Percentiles rank a stretch among this genome's conserved stretches.
Conservation (phyloP, 208 protist genomes). For the Trypanosoma mega region DNA sequence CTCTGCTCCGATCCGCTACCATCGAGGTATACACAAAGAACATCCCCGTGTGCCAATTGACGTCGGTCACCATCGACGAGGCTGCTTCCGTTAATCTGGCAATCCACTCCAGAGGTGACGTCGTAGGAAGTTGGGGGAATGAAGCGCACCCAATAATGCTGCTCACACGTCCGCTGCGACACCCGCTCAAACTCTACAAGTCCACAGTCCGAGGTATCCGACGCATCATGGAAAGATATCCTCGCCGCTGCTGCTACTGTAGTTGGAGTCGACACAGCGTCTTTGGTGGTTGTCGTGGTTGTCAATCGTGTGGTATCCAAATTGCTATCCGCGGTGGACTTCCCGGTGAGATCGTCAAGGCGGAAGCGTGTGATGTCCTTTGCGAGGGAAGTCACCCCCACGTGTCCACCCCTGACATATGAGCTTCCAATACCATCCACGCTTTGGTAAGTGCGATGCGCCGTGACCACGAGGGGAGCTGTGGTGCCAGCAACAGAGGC, state of each 20-base stretch:
- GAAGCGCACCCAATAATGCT: slow-evolving; percentile 55
- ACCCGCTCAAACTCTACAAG: slow-evolving; percentile 56
- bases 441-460: slow-evolving; percentile 55
- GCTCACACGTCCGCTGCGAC: slow-evolving; percentile 54
- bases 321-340: background rate
- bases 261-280: no score
- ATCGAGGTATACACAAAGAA: slow-evolving; percentile 57
- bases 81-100: slow-evolving; percentile 63
- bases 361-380: slow-evolving; percentile 34
- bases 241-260: no score
- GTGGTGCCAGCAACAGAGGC: slow-evolving; percentile 30
- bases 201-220: slow-evolving; percentile 18
- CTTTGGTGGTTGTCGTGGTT: no score
- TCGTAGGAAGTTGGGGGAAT: slow-evolving; percentile 22
- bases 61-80: slow-evolving; percentile 35
- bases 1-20: slow-evolving; percentile 34
- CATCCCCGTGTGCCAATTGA: slow-evolving; percentile 66
- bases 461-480: slow-evolving; percentile 48
- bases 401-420: slow-evolving; percentile 50
- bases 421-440: slow-evolving; percentile 54
- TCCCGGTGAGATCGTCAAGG: slow-evolving; percentile 21
- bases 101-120: slow-evolving; percentile 29
- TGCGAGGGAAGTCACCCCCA: slow-evolving; percentile 49
- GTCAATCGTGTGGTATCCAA: no score
- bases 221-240: no score